Evolutionary conservation across 2,329 filamentous ascomycete species (phyloP).

Genomic region (Chaetomiaceae sp.): DNA sequence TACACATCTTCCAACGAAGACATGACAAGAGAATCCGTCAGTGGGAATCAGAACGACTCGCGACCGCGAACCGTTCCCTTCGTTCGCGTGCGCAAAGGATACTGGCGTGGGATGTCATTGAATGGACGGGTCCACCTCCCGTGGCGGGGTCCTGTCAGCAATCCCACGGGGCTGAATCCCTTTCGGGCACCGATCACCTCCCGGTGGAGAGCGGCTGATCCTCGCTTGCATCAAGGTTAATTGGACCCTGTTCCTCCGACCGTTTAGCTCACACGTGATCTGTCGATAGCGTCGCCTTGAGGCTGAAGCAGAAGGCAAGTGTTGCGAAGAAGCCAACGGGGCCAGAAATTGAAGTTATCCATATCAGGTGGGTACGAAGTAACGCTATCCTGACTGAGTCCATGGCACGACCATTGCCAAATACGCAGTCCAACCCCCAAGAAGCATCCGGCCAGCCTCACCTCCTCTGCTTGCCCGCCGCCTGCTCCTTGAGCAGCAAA

Average conservation of each 20-base stretch:
- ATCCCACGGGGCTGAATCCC: slow-evolving; percentile 11
- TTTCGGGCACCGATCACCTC: slow-evolving; percentile 8
- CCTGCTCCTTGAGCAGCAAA: slow-evolving; percentile 48
- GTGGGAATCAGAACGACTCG: too few species aligned
- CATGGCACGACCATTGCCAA: neutral
- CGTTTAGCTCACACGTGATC: slow-evolving; percentile 1
- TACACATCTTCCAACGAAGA: too few species aligned
- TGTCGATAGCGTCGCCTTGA: neutral
- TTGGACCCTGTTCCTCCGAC: neutral
- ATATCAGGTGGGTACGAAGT: too few species aligned
- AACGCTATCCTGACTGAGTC: neutral
- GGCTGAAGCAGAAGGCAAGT: neutral
- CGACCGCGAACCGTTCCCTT: too few species aligned
- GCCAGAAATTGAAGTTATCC: neutral
- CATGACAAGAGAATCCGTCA: too few species aligned
- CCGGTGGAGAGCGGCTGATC: slow-evolving; percentile 18
- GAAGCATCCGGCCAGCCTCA: slow-evolving; percentile 12
- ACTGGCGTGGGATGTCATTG: too few species aligned
- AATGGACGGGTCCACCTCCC: neutral
- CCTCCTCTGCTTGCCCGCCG: slow-evolving; percentile 44
- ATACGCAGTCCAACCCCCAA: neutral
- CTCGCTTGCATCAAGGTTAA: neutral
- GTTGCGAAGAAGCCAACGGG: too few species aligned
- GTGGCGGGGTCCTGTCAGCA: slow-evolving; percentile 10
- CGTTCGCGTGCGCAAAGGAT: too few species aligned